Evolutionary conservation across 768 basidiomycete species (phyloP).

Genomic region (Symmetrospora coprosmae): DNA sequence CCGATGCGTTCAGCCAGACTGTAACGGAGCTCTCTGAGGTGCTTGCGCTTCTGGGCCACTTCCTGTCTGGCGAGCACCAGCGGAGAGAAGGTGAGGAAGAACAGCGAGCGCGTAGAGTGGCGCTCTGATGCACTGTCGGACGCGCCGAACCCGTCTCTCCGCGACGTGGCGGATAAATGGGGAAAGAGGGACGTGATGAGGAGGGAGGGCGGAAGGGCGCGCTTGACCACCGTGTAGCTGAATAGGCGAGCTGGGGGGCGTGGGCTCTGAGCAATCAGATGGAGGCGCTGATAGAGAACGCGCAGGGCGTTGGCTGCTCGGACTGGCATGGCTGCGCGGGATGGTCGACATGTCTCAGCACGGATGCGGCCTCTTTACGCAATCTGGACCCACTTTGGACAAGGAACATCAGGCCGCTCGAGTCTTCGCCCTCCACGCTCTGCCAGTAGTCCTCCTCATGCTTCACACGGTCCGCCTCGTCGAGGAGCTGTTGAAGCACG

Average conservation of each 20-base stretch:
- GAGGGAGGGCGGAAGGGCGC: slow-evolving; percentile 42
- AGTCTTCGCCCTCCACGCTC: background rate
- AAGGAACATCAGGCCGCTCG: background rate
- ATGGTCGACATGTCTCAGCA: background rate
- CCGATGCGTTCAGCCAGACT: slow-evolving; percentile 51
- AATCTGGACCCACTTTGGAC: slow-evolving; percentile 12
- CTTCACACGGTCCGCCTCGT: background rate
- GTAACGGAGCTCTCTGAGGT: slow-evolving; percentile 40
- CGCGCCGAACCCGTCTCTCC: no score
- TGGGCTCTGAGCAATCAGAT: slow-evolving; percentile 8
- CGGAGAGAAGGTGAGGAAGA: slow-evolving; percentile 42
- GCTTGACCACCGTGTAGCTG: slow-evolving; percentile 22
- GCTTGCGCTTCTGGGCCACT: slow-evolving; percentile 48
- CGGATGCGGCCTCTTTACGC: no score
- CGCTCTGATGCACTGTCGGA: no score
- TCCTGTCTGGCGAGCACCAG: slow-evolving; percentile 55
- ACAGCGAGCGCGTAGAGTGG: slow-evolving; percentile 24
- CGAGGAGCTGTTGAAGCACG: slow-evolving; percentile 6
- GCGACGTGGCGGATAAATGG: slow-evolving; percentile 43
- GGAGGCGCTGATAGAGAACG: background rate
- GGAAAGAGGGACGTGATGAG: slow-evolving; percentile 54
- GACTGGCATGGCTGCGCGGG: background rate
- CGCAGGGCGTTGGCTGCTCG: background rate
- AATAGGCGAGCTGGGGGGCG: slow-evolving; percentile 1
- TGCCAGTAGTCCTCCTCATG: slow-evolving; percentile 21